Percentiles rank a stretch among this genome's conserved stretches.
phyloP scores from a whole-genome alignment of 805 yeast species.

The Teunomyces cretensis region DNA sequence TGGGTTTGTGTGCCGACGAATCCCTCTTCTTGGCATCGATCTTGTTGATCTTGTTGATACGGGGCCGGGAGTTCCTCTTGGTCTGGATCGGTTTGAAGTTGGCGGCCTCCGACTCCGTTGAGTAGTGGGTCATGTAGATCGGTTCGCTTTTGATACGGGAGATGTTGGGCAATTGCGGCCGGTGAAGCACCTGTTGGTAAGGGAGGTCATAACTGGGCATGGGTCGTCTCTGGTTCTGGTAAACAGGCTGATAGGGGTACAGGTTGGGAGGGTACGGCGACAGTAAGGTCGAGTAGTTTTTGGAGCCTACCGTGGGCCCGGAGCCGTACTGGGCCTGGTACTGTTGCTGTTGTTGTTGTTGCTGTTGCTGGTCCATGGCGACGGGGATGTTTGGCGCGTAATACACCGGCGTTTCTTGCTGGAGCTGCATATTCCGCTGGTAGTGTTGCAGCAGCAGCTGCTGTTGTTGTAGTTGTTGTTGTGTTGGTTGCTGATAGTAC shows the following conservation, averaged over 20 bases:
- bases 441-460: slow-evolving; percentile 2
- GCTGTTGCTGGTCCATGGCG: slow-evolving; percentile 5
- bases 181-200: slow-evolving; percentile 7
- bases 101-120: slow-evolving; percentile 1
- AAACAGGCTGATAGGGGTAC: slow-evolving; percentile 5
- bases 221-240: slow-evolving; percentile 9
- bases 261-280: neutral
- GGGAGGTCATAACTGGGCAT: slow-evolving; percentile 4
- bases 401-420: neutral
- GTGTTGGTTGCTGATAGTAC: slow-evolving; percentile 7
- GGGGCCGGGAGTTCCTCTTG: slow-evolving; percentile 35
- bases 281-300: neutral
- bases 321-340: slow-evolving; percentile 7
- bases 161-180: neutral
- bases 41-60: slow-evolving; percentile 33
- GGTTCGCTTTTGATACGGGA: slow-evolving; percentile 11
- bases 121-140: neutral
- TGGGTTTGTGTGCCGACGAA: slow-evolving; percentile 6
- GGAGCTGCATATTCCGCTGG: neutral
- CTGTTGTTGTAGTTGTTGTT: slow-evolving; percentile 5
- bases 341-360: slow-evolving; percentile 5
- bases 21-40: slow-evolving; percentile 5
- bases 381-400: neutral
- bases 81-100: slow-evolving; percentile 38
- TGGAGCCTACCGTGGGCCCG: too few species aligned